Percentiles rank a stretch among this genome's conserved stretches.
phyloP scores from a whole-genome alignment of 192 early-diverging fungal species.

The Coemansia sp. region DNA sequence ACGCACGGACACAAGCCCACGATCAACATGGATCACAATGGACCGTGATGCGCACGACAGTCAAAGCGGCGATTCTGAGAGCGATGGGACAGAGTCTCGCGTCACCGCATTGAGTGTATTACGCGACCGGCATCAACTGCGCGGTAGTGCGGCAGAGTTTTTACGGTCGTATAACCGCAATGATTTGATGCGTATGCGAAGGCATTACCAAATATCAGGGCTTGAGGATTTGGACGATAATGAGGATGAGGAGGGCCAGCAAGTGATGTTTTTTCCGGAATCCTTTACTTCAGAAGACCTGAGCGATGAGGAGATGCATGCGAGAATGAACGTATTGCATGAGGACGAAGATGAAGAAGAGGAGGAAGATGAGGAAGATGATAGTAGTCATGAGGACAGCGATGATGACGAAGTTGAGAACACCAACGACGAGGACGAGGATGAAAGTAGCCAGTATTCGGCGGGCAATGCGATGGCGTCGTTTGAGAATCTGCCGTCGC shows the following conservation, averaged over 20 bases:
- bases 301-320: constrained; percentile 4
- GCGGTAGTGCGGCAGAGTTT: neutral
- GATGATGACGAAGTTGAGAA: constrained; percentile 15
- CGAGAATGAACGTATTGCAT: neutral
- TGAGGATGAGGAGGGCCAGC: neutral
- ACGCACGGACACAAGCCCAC: constrained; percentile 17
- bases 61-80: neutral
- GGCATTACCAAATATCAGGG: neutral
- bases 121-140: neutral
- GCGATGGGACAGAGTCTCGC: neutral
- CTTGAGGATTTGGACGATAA: neutral
- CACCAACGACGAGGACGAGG: constrained; percentile 11
- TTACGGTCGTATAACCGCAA: constrained; percentile 2
- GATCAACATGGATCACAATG: constrained; percentile 44
- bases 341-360: neutral
- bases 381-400: constrained; percentile 11
- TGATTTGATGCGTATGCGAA: constrained; percentile 1
- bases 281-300: neutral
- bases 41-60: constrained; percentile 7
- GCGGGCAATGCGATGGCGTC: constrained; percentile 7
- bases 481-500: constrained; percentile 27
- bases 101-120: neutral
- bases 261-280: neutral
- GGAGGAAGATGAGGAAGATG: neutral
- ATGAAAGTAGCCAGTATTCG: constrained; percentile 2